Conservation (phyloP, 805 yeast species). For the Wickerhamomyces queroliae region DNA sequence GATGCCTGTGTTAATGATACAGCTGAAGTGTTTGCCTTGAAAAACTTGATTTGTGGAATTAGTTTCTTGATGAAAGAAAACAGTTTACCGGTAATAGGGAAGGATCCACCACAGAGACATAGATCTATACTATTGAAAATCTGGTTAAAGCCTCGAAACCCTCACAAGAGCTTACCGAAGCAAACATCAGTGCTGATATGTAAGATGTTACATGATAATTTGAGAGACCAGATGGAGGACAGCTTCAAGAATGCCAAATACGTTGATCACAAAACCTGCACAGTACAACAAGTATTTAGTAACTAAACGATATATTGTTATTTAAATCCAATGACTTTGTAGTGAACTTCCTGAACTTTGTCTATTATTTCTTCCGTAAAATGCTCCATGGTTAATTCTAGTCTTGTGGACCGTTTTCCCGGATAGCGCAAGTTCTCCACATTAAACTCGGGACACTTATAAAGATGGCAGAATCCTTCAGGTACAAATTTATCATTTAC, state of each 20-base stretch:
- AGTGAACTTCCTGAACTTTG: not conserved
- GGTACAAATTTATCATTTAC: too few species aligned
- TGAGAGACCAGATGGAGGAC: not conserved
- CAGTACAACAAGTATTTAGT: not conserved
- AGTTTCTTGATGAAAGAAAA: not conserved
- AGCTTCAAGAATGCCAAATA: not conserved
- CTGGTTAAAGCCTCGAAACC: not conserved
- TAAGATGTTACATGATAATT: not conserved
- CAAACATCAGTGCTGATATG: not conserved
- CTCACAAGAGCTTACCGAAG: not conserved
- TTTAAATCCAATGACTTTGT: too few species aligned
- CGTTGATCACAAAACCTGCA: not conserved
- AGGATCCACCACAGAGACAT: not conserved
- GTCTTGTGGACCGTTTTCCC: too few species aligned
- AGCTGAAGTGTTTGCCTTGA: not conserved
- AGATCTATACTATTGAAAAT: not conserved
- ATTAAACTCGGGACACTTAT: too few species aligned
- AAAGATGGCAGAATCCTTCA: too few species aligned
- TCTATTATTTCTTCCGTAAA: too few species aligned
- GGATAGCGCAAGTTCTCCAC: not conserved
- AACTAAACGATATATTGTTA: too few species aligned
- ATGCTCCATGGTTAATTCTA: too few species aligned
- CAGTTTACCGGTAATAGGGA: not conserved
- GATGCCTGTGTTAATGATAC: not conserved
- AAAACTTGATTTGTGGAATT: constrained; percentile 3